phyloP scores from a whole-genome alignment of 2,329 filamentous ascomycete species.

The Pochonia chlamydosporia region DNA sequence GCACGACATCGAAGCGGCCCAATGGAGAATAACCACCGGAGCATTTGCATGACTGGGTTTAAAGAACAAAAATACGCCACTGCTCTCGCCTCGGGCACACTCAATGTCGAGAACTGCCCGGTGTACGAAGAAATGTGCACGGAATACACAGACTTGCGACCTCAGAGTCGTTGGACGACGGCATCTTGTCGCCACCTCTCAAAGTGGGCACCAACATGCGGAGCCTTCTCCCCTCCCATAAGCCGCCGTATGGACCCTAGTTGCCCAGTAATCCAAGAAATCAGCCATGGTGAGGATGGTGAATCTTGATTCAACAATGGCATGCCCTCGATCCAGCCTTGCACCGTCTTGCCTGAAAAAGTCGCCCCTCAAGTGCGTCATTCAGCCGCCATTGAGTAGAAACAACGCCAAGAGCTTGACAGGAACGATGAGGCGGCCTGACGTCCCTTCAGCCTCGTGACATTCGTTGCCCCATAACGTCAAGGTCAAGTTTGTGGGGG shows the following conservation, averaged over 20 bases:
- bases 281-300: neutral
- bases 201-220: neutral
- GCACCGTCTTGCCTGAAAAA: neutral
- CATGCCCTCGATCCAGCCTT: neutral
- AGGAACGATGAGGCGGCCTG: slow-evolving; percentile 1
- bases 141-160: neutral
- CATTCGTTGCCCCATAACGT: neutral
- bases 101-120: neutral
- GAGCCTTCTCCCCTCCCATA: too few relatives aligned
- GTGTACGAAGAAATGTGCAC: neutral
- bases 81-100: neutral
- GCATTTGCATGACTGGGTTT: neutral
- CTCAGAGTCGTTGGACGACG: neutral
- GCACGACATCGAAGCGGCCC: too few relatives aligned
- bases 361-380: neutral
- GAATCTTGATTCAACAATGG: neutral
- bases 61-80: neutral
- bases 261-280: too few relatives aligned
- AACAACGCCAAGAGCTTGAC: neutral
- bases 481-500: neutral
- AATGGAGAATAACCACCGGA: neutral
- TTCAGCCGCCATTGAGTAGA: neutral
- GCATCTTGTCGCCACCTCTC: neutral
- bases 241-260: too few relatives aligned
- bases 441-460: neutral